Percentiles rank a stretch among this genome's conserved stretches.
These are phyloP conservation scores for Alternaria panax DNA, from an alignment of 2,329 filamentous ascomycete species.

Conservation along the genomic window DNA sequence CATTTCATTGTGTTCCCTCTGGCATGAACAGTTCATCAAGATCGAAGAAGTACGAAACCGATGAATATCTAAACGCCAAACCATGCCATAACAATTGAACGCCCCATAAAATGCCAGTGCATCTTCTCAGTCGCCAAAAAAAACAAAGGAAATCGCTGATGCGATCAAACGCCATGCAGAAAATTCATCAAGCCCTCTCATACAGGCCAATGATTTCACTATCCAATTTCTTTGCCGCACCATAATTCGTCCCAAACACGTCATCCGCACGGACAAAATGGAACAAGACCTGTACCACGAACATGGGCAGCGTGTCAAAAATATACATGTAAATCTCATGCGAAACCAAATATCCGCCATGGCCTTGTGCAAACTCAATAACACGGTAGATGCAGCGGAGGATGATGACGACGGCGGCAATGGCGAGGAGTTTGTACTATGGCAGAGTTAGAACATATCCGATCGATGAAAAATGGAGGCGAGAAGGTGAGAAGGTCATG, in stretches of 20 bases:
- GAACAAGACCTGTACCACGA: conserved; percentile 50
- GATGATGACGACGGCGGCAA: conserved; percentile 56
- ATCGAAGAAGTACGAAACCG: not conserved
- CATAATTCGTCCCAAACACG: conserved; percentile 25
- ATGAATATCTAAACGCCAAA: not conserved
- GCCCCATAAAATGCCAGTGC: not conserved
- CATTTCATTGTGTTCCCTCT: not conserved
- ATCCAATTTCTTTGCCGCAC: conserved; percentile 8
- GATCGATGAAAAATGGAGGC: not conserved
- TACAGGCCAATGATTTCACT: not conserved
- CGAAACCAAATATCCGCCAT: conserved; percentile 53
- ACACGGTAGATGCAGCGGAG: conserved; percentile 57
- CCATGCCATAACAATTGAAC: not conserved
- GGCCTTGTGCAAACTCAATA: conserved; percentile 48
- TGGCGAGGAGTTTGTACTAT: conserved; percentile 48
- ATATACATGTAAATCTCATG: conserved; percentile 57
- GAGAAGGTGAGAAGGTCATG: not conserved
- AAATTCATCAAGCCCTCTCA: not conserved
- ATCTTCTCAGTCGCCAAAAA: not conserved
- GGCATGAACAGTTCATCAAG: not conserved
- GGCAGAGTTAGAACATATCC: not conserved
- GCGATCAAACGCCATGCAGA: no score
- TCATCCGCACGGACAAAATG: conserved; percentile 30
- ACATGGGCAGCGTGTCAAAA: conserved; percentile 56
- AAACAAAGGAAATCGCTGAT: not conserved